Evolutionary conservation across 2,329 filamentous ascomycete genomes (phyloP).

Genomic region (Fusarium compactum): DNA sequence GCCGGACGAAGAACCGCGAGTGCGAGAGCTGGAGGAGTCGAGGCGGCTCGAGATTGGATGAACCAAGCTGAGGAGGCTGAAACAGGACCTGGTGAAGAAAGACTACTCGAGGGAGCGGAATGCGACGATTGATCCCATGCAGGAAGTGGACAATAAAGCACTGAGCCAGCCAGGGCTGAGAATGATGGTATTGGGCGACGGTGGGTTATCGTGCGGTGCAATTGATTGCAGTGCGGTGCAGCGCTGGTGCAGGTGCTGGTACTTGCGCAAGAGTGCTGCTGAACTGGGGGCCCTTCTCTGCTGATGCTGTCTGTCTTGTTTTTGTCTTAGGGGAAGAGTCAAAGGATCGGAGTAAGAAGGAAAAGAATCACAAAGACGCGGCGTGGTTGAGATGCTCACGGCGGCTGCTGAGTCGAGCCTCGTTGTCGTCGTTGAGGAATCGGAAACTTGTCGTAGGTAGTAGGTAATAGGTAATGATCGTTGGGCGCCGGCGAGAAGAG

Average conservation of each 20-base stretch:
- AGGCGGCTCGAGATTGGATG: slow-evolving; percentile 18
- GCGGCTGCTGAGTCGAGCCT: slow-evolving; percentile 42
- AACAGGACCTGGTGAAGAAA: slow-evolving; percentile 24
- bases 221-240: slow-evolving; percentile 20
- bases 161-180: slow-evolving; percentile 50
- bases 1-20: slow-evolving; percentile 34
- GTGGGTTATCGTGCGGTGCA: slow-evolving; percentile 26
- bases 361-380: slow-evolving; percentile 35
- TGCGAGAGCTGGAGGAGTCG: slow-evolving; percentile 29
- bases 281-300: slow-evolving; percentile 23
- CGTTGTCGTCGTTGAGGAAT: slow-evolving; percentile 43
- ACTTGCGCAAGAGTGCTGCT: slow-evolving; percentile 38
- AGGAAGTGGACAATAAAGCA: slow-evolving; percentile 41
- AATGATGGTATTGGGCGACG: slow-evolving; percentile 38
- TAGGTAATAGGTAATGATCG: slow-evolving; percentile 28
- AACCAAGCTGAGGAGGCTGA: slow-evolving; percentile 36
- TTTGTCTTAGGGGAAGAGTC: slow-evolving; percentile 14
- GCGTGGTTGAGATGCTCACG: slow-evolving; percentile 41
- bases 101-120: slow-evolving; percentile 26
- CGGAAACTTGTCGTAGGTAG: slow-evolving; percentile 37
- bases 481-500: slow-evolving; percentile 44
- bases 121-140: slow-evolving; percentile 42
- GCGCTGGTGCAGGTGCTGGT: slow-evolving; percentile 36
- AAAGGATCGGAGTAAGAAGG: slow-evolving; percentile 6
- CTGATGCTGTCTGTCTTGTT: slow-evolving; percentile 13